Conservation (phyloP, 139 green algal species). For the Coccomyxa sp. region DNA sequence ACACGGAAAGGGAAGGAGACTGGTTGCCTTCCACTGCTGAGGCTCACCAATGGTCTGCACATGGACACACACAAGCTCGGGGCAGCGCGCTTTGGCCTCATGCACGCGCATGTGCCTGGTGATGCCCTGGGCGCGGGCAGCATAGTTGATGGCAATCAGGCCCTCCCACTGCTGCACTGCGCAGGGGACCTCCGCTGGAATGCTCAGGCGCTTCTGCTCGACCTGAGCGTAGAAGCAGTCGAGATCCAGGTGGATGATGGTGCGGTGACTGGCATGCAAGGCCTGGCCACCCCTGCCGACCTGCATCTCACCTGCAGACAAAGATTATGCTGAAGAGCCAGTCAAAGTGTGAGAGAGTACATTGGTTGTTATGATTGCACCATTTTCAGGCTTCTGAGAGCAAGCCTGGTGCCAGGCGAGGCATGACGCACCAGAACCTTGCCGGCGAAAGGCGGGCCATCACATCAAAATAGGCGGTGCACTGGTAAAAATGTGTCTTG, state of each 20-base stretch:
- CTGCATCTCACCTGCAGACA: too few species aligned
- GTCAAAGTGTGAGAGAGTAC: too few species aligned
- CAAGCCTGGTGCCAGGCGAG: too few species aligned
- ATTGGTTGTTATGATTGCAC: too few species aligned
- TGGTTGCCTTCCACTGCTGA: neutral
- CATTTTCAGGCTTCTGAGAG: too few species aligned
- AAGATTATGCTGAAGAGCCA: too few species aligned
- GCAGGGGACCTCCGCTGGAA: constrained; percentile 55
- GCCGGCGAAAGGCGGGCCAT: too few species aligned
- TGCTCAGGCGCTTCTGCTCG: constrained; percentile 64
- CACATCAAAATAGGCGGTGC: too few species aligned
- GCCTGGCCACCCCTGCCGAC: too few species aligned
- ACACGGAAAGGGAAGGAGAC: neutral
- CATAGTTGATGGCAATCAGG: constrained; percentile 88
- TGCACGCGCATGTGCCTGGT: constrained; percentile 69
- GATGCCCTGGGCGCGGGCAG: constrained; percentile 70
- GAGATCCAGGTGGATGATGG: constrained; percentile 66
- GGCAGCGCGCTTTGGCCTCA: constrained; percentile 71
- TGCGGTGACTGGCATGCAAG: too few species aligned
- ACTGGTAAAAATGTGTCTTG: too few species aligned
- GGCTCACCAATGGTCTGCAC: constrained; percentile 79
- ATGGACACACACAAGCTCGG: constrained; percentile 76
- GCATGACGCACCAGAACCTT: too few species aligned
- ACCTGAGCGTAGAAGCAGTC: constrained; percentile 84
- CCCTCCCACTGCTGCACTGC: constrained; percentile 88